Evolutionary conservation across 371 early-diverging fungal genomes (phyloP), one percentile per base, ranked within the genome.

Genomic region (Homolaphlyctis polyrhiza): DNA sequence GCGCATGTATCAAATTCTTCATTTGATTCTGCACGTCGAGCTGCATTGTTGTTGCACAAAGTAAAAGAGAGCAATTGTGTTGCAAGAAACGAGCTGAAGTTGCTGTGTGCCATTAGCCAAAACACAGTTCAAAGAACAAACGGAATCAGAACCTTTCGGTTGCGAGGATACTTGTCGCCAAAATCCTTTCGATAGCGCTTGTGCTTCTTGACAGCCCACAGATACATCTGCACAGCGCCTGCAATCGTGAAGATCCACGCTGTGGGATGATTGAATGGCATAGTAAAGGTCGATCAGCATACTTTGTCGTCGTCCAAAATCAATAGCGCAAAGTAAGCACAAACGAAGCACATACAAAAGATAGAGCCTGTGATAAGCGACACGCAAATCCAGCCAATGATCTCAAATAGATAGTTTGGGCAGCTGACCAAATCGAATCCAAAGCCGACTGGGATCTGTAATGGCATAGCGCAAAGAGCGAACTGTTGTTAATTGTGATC

Each of bases 141-240:
- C n/a, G 97, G 97, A 75, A 97, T 80, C 75, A 96, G 84, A 58
- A 91, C 87, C 71, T 87, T 92, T 73, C 97, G 86, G 67, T 84
- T 82, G 68, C 88, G 89, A 64, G 97, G 97, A 66, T 96, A 97
- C 60, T 60, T 47, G 66, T 89, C 85, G 21, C 88, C 83, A 78
- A 97, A 97, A 67, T 97, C 97, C 66, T 90, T 91, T 60, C 71
- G 79, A 76, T 97, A 97, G 49, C 83, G 82, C 72, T 86, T 86
- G 82, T 96, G 96, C 83, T 97, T 97, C 84, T 96, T 95, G 67
- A 92, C 71, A 6, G 97, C 96, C 97, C 97, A 97, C n/a, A 91
- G 34, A 69, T 89, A 91, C 93, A 96, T 95, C 76, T 95, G 95
- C 45, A 76, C 91, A 29, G 88, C 84, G 28, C 91, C 91, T 43